These are phyloP conservation scores for Selenicereus undatus DNA, from an alignment of 148 eudicot genomes.

Conservation along the genomic window DNA sequence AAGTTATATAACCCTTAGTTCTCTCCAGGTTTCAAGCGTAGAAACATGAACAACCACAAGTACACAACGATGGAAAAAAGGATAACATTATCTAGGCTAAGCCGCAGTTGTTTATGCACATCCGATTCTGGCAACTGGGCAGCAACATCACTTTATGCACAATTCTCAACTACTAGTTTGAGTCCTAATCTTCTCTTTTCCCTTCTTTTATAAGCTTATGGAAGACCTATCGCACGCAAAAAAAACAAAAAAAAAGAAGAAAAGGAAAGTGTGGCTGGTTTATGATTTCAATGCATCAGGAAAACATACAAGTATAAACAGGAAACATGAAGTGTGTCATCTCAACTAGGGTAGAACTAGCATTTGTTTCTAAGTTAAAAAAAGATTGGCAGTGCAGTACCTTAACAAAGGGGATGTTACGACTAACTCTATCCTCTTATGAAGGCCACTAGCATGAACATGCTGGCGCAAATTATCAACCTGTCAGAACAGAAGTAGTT, in stretches of 20 bases:
- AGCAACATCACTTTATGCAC: background rate
- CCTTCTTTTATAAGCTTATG: background rate
- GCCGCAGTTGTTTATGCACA: background rate
- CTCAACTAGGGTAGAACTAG: background rate
- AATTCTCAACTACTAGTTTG: background rate
- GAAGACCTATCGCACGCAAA: background rate
- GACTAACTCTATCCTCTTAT: conserved; percentile 70
- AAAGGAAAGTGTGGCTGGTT: background rate
- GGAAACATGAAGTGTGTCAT: background rate
- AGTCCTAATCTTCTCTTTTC: background rate
- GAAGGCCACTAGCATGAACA: conserved; percentile 70
- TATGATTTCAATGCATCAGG: background rate
- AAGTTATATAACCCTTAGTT: background rate
- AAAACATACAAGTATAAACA: background rate
- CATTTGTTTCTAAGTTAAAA: background rate
- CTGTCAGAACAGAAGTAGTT: conserved; percentile 37
- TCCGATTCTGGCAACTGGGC: background rate
- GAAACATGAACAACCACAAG: background rate
- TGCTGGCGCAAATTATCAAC: conserved; percentile 83
- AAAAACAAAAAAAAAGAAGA: background rate
- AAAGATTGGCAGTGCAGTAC: conserved; percentile 26
- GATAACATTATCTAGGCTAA: background rate
- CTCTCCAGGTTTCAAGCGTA: background rate
- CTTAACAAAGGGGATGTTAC: conserved; percentile 85
- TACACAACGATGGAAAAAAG: background rate